Evolutionary conservation across 2,329 filamentous ascomycete species (phyloP).

Genomic region (Pseudogymnoascus destructans): DNA sequence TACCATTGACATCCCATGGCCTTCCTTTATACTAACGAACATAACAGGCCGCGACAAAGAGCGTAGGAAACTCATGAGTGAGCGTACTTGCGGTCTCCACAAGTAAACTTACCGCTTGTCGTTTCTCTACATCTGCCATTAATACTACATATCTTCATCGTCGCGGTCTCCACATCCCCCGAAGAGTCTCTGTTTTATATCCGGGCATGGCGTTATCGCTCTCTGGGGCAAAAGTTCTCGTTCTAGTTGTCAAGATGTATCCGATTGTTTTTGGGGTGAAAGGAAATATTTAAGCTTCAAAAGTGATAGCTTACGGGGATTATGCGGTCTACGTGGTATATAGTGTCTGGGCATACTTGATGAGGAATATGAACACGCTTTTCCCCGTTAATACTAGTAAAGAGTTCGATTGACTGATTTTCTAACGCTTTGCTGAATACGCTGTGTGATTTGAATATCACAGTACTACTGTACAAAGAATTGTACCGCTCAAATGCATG

Average conservation of each 20-base stretch:
- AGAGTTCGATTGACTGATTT: neutral
- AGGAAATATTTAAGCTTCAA: slow-evolving; percentile 5
- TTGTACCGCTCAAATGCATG: neutral
- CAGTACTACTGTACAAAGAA: neutral
- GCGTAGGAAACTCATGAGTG: slow-evolving; percentile 52
- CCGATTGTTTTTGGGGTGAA: neutral
- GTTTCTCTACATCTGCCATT: slow-evolving; percentile 4
- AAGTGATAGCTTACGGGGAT: neutral
- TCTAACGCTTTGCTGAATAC: neutral
- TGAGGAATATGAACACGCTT: slow-evolving; percentile 2
- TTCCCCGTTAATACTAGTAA: neutral
- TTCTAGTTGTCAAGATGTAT: slow-evolving; percentile 8
- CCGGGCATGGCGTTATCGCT: slow-evolving; percentile 5
- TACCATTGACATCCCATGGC: slow-evolving; percentile 9
- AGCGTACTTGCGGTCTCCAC: slow-evolving; percentile 44
- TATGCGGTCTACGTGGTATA: slow-evolving; percentile 6
- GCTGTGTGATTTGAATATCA: slow-evolving; percentile 3
- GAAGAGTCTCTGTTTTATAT: slow-evolving; percentile 8
- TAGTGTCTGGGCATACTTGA: slow-evolving; percentile 1
- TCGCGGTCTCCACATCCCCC: slow-evolving; percentile 1
- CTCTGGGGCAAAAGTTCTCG: slow-evolving; percentile 7
- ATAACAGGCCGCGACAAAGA: slow-evolving; percentile 51
- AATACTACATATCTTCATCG: slow-evolving; percentile 8
- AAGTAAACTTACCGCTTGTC: slow-evolving; percentile 17
- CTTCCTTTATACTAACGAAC: slow-evolving; percentile 27